Conservation (phyloP, 2,329 filamentous ascomycete species). For the Cladobotryum mycophilum region DNA sequence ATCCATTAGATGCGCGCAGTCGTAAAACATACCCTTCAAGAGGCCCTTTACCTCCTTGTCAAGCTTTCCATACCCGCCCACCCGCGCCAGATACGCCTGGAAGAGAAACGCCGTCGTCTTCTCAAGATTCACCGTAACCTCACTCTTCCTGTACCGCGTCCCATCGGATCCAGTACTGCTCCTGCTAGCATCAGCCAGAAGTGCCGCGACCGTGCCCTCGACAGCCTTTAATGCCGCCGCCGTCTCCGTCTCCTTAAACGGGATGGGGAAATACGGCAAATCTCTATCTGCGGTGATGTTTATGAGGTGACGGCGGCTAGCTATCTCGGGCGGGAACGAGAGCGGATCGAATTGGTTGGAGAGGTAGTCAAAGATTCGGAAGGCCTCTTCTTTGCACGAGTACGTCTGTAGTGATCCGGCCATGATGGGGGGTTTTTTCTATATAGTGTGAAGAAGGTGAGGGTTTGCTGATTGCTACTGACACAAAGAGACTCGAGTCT, state of each 20-base stretch:
- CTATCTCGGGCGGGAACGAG: slow-evolving; percentile 24
- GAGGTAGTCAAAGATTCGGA: slow-evolving; percentile 20
- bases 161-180: slow-evolving; percentile 13
- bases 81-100: slow-evolving; percentile 29
- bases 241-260: slow-evolving; percentile 41
- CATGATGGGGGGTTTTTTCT: not conserved
- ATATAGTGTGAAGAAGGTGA: no score
- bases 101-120: slow-evolving; percentile 39
- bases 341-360: slow-evolving; percentile 20
- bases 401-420: slow-evolving; percentile 15
- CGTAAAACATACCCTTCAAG: slow-evolving; percentile 22
- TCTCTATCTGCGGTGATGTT: slow-evolving; percentile 29
- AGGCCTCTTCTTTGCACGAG: slow-evolving; percentile 19
- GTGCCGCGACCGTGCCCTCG: slow-evolving; percentile 29
- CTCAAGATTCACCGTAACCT: slow-evolving; percentile 29
- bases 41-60: slow-evolving; percentile 27
- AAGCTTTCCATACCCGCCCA: slow-evolving; percentile 33
- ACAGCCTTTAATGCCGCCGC: slow-evolving; percentile 38
- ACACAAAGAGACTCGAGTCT: no score
- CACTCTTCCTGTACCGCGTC: slow-evolving; percentile 2
- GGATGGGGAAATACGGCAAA: slow-evolving; percentile 39
- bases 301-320: slow-evolving; percentile 19
- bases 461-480: no score
- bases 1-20: not conserved
- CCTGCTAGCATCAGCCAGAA: slow-evolving; percentile 21